Evolutionary conservation across 164 flowering plant genomes (phyloP), one percentile per base, ranked within the genome.

Genomic region (Amborella trichopoda): DNA sequence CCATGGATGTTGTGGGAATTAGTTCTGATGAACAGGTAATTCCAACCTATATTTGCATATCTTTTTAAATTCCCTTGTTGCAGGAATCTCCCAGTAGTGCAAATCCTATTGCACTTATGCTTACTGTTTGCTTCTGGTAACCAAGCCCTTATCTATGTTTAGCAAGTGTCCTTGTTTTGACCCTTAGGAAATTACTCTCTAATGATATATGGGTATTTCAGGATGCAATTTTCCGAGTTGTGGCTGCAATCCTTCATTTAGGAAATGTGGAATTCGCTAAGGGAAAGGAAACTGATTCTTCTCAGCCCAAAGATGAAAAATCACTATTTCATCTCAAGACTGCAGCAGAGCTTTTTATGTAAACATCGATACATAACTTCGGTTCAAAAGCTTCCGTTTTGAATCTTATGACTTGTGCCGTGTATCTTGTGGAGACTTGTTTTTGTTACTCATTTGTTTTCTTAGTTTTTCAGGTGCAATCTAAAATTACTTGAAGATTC

Each of bases 1-100:
- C 95, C 28, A 80, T 86, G 95, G 79, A 72, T 43, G 70, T 86
- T 62, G 91, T 82, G 53, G 95, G 95, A 50, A 82, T 85, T 27
- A 73, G 69, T 62, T 42, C 67, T 37, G 71, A 69, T 32, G 95
- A 85, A 56, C 95, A 85, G 91, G 95, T 81, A 43, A 5, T 40
- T 5, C 30, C 44, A 23, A 33, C 21, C 3, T 17, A 40, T 18
- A n/a, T 3, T 18, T 19, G n/a, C 9, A 5, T 21, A 19, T 28
- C 19, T 32, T 11, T 24, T 34, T 20, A 18, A 37, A 37, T 27
- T 14, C 28, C 13, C 38, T 40, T 2, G 37, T 44, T 42, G n/a
- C n/a, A n/a, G n/a, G n/a, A n/a, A n/a, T n/a, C n/a, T n/a, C n/a
- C n/a, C n/a, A n/a, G n/a, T n/a, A n/a, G n/a, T n/a, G n/a, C n/a